Evolutionary conservation across 768 basidiomycete species (phyloP), one percentile per base, ranked within the genome.

Genomic region (Termitomyces sp.): DNA sequence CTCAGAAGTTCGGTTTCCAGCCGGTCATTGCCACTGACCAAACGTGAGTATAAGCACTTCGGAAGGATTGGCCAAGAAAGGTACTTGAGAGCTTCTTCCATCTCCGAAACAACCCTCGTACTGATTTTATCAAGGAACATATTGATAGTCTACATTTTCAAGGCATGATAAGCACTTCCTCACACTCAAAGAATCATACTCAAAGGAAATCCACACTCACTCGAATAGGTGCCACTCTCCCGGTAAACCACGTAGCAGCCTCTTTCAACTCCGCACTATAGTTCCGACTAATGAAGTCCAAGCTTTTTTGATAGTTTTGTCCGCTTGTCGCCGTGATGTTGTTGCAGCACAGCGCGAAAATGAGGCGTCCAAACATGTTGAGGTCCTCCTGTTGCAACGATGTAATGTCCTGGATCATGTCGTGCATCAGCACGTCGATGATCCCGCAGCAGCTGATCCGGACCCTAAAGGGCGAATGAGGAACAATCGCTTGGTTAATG

Each of bases 381-480:
- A 98, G 72, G 68, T 99, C 97, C 56, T 98, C 95, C 74, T 95
- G 92, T 75, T 94, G 90, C 43, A 85, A 71, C 7, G 79, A 56
- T 17, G 73, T 61, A 4, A 85, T 67, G 54, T 89, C 86, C 60
- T 84, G 81, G 19, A 77, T 82, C 8, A 85, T 77, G 55, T 92
- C 92, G 67, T 89, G 86, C 62, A 83, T 81, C 42, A 98, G 75
- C 5, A 97, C 87, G 63, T 99, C 96, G 46, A 92, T 78, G 35
- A 97, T 77, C 0, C 92, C 92, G 58, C 92, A 94, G 0, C 92
- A 90, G 60, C 88, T 82, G 40, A 98, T 81, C n/a, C 93, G 86
- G 29, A 98, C 70, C 48, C 95, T 92, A 52, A 3, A 37, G 53
- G 1, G n/a, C 21, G 3, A 6, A 53, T 46, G 44, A 46, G 38